Evolutionary conservation across 768 basidiomycete species (phyloP).

Genomic region (Phlebiopsis flavidoalba): DNA sequence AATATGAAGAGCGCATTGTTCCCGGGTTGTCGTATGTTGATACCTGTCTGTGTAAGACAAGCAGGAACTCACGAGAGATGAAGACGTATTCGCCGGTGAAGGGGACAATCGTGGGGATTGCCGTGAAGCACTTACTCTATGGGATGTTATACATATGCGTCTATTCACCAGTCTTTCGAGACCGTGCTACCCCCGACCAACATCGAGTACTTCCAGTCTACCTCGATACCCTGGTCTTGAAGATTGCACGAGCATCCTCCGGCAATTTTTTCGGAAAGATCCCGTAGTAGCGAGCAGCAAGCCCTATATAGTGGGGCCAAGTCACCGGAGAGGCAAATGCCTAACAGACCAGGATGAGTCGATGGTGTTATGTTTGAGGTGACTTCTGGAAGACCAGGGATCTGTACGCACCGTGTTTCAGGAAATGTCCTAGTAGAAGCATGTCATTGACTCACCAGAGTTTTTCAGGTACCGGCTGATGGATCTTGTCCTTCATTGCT

Average conservation of each 20-base stretch:
- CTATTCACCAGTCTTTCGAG: not conserved
- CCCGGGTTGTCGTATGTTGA: too few relatives aligned
- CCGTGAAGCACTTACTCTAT: too few relatives aligned
- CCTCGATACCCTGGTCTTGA: slow-evolving; percentile 64
- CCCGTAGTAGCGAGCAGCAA: slow-evolving; percentile 86
- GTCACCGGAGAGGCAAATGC: slow-evolving; percentile 97
- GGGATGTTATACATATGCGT: too few relatives aligned
- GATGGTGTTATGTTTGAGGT: slow-evolving; percentile 82
- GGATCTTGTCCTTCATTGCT: slow-evolving; percentile 97
- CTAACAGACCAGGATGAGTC: slow-evolving; percentile 91
- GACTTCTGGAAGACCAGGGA: slow-evolving; percentile 92
- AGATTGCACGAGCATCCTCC: slow-evolving; percentile 74
- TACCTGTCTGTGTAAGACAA: too few relatives aligned
- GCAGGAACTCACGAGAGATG: too few relatives aligned
- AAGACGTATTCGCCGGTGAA: too few relatives aligned
- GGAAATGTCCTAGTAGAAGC: not conserved
- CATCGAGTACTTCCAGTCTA: slow-evolving; percentile 87
- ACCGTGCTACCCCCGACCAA: slow-evolving; percentile 45
- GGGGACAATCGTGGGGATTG: too few relatives aligned
- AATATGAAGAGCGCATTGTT: too few relatives aligned
- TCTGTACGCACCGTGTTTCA: slow-evolving; percentile 41
- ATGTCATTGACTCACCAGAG: slow-evolving; percentile 54
- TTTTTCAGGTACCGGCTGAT: slow-evolving; percentile 94
- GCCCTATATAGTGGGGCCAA: slow-evolving; percentile 95
- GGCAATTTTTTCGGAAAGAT: slow-evolving; percentile 83